Evolutionary conservation across 139 green algal species (phyloP).

Genomic region (Astrephomene gubernaculifera): DNA sequence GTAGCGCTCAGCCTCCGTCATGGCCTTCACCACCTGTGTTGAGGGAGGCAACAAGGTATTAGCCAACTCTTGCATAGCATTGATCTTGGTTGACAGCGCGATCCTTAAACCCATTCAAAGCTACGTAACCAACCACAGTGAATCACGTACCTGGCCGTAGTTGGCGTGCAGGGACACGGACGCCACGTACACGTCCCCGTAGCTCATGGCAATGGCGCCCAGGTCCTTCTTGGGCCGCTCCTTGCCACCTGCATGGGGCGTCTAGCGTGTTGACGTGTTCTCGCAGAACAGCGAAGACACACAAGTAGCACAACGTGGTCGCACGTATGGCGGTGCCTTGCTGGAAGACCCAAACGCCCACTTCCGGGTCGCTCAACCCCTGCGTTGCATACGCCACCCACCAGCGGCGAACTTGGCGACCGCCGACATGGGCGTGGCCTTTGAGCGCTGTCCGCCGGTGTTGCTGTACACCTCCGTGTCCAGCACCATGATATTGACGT

Average conservation of each 20-base stretch:
- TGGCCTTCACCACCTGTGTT: slow-evolving; percentile 60
- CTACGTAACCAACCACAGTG: too few relatives aligned
- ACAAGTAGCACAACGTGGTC: too few relatives aligned
- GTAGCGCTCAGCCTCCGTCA: slow-evolving; percentile 64
- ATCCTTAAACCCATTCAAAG: too few relatives aligned
- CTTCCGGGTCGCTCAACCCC: neutral
- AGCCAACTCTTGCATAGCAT: too few relatives aligned
- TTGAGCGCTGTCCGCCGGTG: slow-evolving; percentile 72
- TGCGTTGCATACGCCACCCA: neutral
- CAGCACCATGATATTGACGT: slow-evolving; percentile 72
- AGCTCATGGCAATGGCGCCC: slow-evolving; percentile 55
- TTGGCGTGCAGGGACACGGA: slow-evolving; percentile 64
- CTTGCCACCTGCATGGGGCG: slow-evolving; percentile 57
- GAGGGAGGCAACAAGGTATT: too few relatives aligned
- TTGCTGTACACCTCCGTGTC: slow-evolving; percentile 76
- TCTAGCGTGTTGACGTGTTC: too few relatives aligned
- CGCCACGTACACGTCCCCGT: slow-evolving; percentile 71
- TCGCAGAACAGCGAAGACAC: too few relatives aligned
- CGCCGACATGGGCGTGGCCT: slow-evolving; percentile 68
- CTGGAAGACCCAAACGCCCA: too few relatives aligned
- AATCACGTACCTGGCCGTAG: slow-evolving; percentile 67
- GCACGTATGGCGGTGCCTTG: too few relatives aligned
- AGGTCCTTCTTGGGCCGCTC: slow-evolving; percentile 68
- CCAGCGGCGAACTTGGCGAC: slow-evolving; percentile 72
- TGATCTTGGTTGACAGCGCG: too few relatives aligned